Conservation (phyloP, 176 grass and related monocot species). For the Cenchrus purpureus region DNA sequence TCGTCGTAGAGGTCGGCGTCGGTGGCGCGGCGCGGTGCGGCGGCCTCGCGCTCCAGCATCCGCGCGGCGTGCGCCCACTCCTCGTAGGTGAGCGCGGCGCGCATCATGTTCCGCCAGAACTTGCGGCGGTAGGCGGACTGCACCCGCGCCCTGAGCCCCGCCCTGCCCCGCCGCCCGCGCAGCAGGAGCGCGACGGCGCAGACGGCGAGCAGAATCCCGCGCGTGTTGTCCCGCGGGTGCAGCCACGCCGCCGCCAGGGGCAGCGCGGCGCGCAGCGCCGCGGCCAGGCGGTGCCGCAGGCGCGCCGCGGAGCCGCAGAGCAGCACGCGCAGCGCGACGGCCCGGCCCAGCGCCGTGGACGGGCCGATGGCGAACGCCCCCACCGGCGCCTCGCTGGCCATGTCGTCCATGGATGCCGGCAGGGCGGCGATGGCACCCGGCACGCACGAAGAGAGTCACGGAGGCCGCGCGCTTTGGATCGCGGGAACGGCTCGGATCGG, state of each 20-base stretch:
- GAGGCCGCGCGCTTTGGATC: conserved; percentile 8
- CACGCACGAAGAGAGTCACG: not conserved
- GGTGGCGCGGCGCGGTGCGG: conserved; percentile 53
- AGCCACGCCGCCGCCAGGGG: conserved; percentile 55
- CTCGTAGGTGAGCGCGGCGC: conserved; percentile 89
- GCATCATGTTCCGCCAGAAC: conserved; percentile 98
- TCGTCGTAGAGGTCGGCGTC: conserved; percentile 80
- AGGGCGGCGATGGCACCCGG: not conserved
- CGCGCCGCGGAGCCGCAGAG: conserved; percentile 55
- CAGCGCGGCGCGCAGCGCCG: conserved; percentile 33
- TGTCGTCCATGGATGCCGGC: conserved; percentile 30
- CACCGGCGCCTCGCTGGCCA: conserved; percentile 69
- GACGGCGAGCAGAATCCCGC: conserved; percentile 78
- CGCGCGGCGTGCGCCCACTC: conserved; percentile 92
- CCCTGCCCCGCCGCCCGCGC: conserved; percentile 49
- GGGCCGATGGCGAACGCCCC: conserved; percentile 80
- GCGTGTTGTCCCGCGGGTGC: conserved; percentile 73
- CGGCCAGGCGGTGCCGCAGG: conserved; percentile 55
- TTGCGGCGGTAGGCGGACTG: conserved; percentile 86
- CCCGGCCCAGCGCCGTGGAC: conserved; percentile 69
- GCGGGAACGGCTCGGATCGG: not conserved
- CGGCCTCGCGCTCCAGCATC: conserved; percentile 84
- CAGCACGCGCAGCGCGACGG: conserved; percentile 80
- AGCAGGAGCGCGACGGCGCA: conserved; percentile 77
- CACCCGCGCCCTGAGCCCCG: conserved; percentile 56